phyloP scores from a whole-genome alignment of 805 yeast genomes.

The Wickerhamiella cacticola region DNA sequence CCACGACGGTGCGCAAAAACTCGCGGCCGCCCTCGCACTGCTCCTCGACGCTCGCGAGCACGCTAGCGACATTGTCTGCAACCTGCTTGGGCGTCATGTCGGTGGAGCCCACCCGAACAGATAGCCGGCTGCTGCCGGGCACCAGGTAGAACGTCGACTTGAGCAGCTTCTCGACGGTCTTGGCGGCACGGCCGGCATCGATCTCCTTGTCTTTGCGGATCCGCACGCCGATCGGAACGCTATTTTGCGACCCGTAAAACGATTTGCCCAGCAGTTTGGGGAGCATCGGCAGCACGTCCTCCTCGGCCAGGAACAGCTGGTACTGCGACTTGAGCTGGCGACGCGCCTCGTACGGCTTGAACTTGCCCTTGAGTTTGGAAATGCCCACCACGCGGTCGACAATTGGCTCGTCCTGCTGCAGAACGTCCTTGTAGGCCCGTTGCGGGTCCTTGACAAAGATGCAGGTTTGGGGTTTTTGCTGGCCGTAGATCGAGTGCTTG shows the following conservation, averaged over 20 bases:
- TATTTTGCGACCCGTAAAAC: conserved; percentile 57
- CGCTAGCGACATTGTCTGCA: conserved; percentile 47
- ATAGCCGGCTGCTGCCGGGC: conserved; percentile 61
- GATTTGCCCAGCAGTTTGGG: conserved; percentile 76
- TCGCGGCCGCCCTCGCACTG: conserved; percentile 18
- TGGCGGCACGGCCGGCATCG: conserved; percentile 40
- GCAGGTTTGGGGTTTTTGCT: conserved; percentile 42
- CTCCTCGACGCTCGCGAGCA: conserved; percentile 36
- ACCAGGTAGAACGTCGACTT: conserved; percentile 49
- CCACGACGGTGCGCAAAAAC: conserved; percentile 34
- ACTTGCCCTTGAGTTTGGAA: conserved; percentile 61
- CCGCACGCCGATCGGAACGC: conserved; percentile 47
- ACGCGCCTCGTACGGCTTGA: conserved; percentile 78
- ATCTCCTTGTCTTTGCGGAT: conserved; percentile 30
- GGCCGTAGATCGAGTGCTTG: conserved; percentile 38
- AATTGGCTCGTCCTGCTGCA: conserved; percentile 21
- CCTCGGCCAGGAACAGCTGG: conserved; percentile 77
- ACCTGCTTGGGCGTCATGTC: conserved; percentile 38
- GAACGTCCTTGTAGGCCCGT: conserved; percentile 31
- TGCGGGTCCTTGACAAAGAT: conserved; percentile 60
- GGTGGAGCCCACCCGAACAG: conserved; percentile 53
- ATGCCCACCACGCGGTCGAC: conserved; percentile 50
- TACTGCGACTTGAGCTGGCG: conserved; percentile 57
- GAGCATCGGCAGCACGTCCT: conserved; percentile 60
- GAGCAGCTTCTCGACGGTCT: conserved; percentile 48